Evolutionary conservation across 2,329 filamentous ascomycete genomes (phyloP).

Genomic region (Xylariaceae sp.): DNA sequence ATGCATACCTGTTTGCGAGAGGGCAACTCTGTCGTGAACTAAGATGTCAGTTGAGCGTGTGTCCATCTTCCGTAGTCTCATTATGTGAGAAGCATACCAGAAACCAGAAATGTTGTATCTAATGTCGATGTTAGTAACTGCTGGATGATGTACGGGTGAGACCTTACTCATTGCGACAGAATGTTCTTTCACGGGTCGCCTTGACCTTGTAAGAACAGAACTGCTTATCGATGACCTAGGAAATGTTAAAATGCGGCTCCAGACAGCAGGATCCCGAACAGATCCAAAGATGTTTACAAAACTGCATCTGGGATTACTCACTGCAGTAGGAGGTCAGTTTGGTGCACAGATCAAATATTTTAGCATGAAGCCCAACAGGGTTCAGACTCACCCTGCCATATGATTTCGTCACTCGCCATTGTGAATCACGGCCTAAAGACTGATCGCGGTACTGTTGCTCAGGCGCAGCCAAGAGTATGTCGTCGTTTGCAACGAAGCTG

Average conservation of each 20-base stretch:
- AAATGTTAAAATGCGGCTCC: neutral
- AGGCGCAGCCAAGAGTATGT: too few species aligned
- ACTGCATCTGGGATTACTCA: neutral
- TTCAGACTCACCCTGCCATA: slow-evolving; percentile 66
- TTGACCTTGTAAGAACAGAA: slow-evolving; percentile 66
- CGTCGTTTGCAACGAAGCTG: too few species aligned
- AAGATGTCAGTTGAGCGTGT: neutral
- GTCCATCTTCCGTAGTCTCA: neutral
- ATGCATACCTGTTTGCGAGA: slow-evolving; percentile 29
- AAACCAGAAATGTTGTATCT: slow-evolving; percentile 66
- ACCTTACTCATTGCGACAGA: slow-evolving; percentile 78
- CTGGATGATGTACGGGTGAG: neutral
- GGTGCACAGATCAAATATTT: too few species aligned
- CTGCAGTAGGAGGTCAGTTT: neutral
- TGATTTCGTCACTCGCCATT: slow-evolving; percentile 93
- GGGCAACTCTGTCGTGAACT: slow-evolving; percentile 55
- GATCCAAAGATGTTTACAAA: neutral
- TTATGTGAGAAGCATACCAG: slow-evolving; percentile 20
- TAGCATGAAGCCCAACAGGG: too few species aligned
- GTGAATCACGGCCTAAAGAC: slow-evolving; percentile 15
- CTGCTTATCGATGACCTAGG: slow-evolving; percentile 59
- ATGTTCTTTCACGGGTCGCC: slow-evolving; percentile 78
- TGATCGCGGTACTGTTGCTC: too few species aligned
- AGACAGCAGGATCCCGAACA: neutral
- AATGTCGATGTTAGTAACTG: neutral